Evolutionary conservation across 2,329 filamentous ascomycete species (phyloP), one percentile per base, ranked within the genome.

Genomic region (Sclerotinia borealis): DNA sequence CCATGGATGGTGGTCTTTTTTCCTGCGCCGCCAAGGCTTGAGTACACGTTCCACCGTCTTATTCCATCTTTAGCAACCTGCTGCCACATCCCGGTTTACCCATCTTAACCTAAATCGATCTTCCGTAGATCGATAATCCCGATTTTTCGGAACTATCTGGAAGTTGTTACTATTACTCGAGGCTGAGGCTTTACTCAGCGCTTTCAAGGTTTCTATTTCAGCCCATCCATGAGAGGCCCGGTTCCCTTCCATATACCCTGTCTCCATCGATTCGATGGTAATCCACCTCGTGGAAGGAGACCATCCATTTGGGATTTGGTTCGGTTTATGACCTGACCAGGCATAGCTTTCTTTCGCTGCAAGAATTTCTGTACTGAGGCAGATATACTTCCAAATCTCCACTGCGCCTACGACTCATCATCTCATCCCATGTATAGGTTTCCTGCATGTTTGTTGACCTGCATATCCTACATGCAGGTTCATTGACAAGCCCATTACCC

Each of bases 401-500:
- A 67, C 68, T 68, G 66, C 69, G 67, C 64, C 64, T 63, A 65
- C 68, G 65, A 70, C 68, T 71, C 69, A 54, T 55, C 63, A 31
- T 41, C 34, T 36, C 54, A 52, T 67, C 65, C 70, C 69, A 67
- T 63, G 64, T 64, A 63, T 63, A 59, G 58, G 55, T 63, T 39
- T 68, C 66, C 68, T 72, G 68, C 69, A 71, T 67, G 61, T 48
- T 56, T 56, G 51, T 67, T 67, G 62, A 70, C 70, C 67, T 72
- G 70, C 71, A 73, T 70, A 69, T 45, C 63, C 49, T 66, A 54
- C 52, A 65, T 66, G 60, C 60, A 62, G 60, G 60, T 58, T 62
- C 68, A 63, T 62, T 62, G 49, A 61, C 63, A 54, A 47, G 59
- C 36, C 55, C 34, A 60, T 50, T 50, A 43, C 43, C 29, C 62